Base-by-base conservation (phyloP, 768 basidiomycete species). In the Lactifluus piperatus region DNA sequence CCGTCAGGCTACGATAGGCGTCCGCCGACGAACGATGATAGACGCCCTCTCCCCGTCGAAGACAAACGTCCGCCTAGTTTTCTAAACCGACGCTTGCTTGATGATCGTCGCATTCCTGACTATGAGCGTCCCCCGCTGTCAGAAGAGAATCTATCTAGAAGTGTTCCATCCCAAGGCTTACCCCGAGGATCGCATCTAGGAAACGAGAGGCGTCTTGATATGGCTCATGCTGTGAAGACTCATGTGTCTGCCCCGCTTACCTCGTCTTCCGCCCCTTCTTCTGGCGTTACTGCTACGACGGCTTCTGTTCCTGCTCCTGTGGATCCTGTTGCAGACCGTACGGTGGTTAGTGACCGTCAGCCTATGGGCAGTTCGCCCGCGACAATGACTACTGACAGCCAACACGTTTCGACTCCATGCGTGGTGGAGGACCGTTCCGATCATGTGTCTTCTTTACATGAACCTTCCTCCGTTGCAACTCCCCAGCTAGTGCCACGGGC, bases 361-460 rank as follows among this genome's bases (percentile, higher is more conserved):
- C 32, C 59, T 26, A 26, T 20, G 10, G n/a, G 13, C 27, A 39
- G 22, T 47, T 46, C 49, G 24, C 24, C 49, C 26, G 18, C 13
- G 4, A 22, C 49, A 32, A 45, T 46, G 27, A 24, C 18, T 46
- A 10, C 44, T 29, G 41, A 56, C 24, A 41, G 49, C 7, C 54
- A 61, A 51, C 62, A 7, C 8, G 26, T 41, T 20, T 51, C 65
- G 7, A 39, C 61, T 14, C 51, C 68, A 41, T 64, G 59, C 20
- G 43, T 36, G 8, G 30, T 65, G 1, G 68, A 68, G 34, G 71
- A 68, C 16, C 61, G 67, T 43, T 48, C 68, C 13, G 57, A 49
- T 47, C 66, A 64, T 18, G 51, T 57, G 34, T 54, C 64, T 54
- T 51, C 58, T n/a, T 43, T 61, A 24, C 58, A 50, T 14, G 63